Conservation (phyloP, 306 rosid species). For the Sesbania bispinosa region DNA sequence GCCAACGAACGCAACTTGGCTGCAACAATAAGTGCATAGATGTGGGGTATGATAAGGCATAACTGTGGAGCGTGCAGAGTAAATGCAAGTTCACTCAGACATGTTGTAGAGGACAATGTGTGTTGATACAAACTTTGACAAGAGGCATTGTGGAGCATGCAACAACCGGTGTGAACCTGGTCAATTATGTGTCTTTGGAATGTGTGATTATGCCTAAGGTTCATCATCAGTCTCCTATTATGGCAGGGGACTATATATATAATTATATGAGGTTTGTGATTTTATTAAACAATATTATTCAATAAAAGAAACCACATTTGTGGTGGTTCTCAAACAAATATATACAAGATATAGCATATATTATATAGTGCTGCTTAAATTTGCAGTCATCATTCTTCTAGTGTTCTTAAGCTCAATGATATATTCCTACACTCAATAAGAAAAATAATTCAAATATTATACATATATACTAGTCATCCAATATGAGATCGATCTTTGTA, state of each 20-base stretch:
- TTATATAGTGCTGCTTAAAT: neutral
- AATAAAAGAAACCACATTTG: constrained; percentile 50
- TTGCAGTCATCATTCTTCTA: constrained; percentile 17
- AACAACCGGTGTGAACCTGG: constrained; percentile 37
- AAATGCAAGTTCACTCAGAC: constrained; percentile 59
- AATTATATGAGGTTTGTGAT: constrained; percentile 33
- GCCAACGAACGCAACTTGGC: constrained; percentile 36
- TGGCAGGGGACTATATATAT: neutral
- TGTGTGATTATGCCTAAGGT: constrained; percentile 66
- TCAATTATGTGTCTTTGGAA: constrained; percentile 55
- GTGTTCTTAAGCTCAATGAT: constrained; percentile 12
- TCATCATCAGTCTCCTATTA: neutral
- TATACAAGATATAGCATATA: neutral
- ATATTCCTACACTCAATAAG: neutral
- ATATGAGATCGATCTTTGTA: neutral
- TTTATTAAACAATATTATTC: constrained; percentile 24
- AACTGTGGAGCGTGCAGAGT: constrained; percentile 72
- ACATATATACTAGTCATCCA: neutral
- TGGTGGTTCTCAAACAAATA: constrained; percentile 32
- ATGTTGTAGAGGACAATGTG: constrained; percentile 85
- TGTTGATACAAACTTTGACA: constrained; percentile 50
- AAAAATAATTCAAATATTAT: neutral
- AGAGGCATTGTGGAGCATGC: constrained; percentile 84
- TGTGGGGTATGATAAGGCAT: constrained; percentile 36
- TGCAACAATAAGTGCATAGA: constrained; percentile 83